These are phyloP conservation scores for Cryoendolithus antarcticus DNA, from an alignment of 2,329 filamentous ascomycete species.

Conservation along the genomic window DNA sequence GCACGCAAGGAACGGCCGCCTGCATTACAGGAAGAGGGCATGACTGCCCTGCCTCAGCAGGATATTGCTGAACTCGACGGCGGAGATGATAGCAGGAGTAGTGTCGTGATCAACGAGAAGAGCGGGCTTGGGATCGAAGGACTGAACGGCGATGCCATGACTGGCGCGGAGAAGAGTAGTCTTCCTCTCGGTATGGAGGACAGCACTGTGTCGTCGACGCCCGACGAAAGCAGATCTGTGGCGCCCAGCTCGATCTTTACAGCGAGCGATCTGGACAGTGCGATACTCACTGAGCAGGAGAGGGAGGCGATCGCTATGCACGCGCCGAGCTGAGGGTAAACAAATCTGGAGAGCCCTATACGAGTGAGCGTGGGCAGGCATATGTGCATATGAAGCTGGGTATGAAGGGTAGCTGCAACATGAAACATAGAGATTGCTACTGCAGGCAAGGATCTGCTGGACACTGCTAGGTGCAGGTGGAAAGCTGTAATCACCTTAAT, in stretches of 20 bases:
- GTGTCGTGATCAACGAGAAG: not conserved
- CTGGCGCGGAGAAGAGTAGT: conserved; percentile 10
- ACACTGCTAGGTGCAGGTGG: too few species aligned
- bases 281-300: conserved; percentile 7
- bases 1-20: conserved; percentile 82
- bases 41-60: conserved; percentile 17
- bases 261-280: conserved; percentile 3
- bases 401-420: too few species aligned
- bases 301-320: conserved; percentile 8
- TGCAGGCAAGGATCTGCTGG: too few species aligned
- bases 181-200: not conserved
- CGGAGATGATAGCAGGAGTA: conserved; percentile 1
- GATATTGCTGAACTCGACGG: conserved; percentile 7
- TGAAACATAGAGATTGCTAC: too few species aligned
- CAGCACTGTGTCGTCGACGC: not conserved
- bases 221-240: conserved; percentile 7
- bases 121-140: conserved; percentile 16
- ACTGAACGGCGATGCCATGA: conserved; percentile 9
- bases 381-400: too few species aligned
- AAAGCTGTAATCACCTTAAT: too few species aligned
- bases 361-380: too few species aligned
- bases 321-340: not conserved
- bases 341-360: too few species aligned
- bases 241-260: conserved; percentile 5
- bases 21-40: conserved; percentile 55